Evolutionary conservation across 495 filamentous ascomycete genomes (phyloP).

Genomic region (Opeltia flavorubescens): DNA sequence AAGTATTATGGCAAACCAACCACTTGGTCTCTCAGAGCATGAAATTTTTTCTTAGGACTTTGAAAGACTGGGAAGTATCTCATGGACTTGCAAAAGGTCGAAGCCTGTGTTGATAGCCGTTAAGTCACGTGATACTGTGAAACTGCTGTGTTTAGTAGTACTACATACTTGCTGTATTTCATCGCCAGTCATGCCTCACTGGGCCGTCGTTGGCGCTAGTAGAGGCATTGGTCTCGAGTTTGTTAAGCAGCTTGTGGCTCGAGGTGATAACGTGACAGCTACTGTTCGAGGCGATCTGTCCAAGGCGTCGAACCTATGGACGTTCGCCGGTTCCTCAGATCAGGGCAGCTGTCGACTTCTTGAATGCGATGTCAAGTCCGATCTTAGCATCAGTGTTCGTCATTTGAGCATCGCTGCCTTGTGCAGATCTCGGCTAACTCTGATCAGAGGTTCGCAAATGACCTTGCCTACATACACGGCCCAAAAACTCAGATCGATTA

Average conservation of each 20-base stretch:
- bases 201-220: conserved; percentile 41
- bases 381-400: conserved; percentile 35
- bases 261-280: conserved; percentile 35
- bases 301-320: conserved; percentile 28
- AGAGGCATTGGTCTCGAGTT: conserved; percentile 46
- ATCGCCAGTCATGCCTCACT: conserved; percentile 19
- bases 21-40: no score
- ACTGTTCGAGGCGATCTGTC: conserved; percentile 29
- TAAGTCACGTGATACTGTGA: no score
- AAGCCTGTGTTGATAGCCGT: no score
- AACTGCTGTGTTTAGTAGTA: no score
- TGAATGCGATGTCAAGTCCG: conserved; percentile 35
- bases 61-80: no score
- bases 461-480: conserved; percentile 16
- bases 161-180: no score
- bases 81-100: no score
- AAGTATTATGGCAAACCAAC: no score
- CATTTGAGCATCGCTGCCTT: neutral
- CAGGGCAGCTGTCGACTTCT: conserved; percentile 29
- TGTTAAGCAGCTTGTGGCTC: conserved; percentile 31
- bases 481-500: conserved; percentile 28
- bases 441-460: conserved; percentile 12
- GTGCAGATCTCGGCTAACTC: conserved; percentile 1
- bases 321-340: conserved; percentile 22
- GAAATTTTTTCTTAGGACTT: no score